Evolutionary conservation across 2,329 filamentous ascomycete genomes (phyloP).

Genomic region (Arthrobotrys sphaeroides): DNA sequence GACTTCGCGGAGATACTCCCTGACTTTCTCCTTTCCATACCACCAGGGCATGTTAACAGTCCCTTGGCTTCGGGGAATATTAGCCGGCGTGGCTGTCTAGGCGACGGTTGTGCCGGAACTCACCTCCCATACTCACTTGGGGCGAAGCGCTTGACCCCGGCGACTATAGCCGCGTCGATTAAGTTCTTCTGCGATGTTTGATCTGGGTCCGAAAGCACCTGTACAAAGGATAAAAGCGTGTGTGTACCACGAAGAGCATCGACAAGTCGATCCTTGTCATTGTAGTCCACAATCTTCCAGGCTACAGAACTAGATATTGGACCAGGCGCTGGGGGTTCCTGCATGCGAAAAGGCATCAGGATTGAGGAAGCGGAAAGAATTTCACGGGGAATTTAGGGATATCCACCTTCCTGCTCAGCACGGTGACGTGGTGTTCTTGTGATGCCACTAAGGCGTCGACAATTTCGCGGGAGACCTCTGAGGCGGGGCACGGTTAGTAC

Average conservation of each 20-base stretch:
- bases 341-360: too few species aligned
- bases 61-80: slow-evolving; percentile 37
- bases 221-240: slow-evolving; percentile 67
- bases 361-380: too few species aligned
- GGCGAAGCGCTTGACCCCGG: slow-evolving; percentile 62
- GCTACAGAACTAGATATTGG: too few species aligned
- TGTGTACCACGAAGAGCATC: slow-evolving; percentile 64
- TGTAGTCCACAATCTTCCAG: slow-evolving; percentile 65
- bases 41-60: slow-evolving; percentile 64
- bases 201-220: slow-evolving; percentile 59
- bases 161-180: slow-evolving; percentile 61
- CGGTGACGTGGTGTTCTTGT: slow-evolving; percentile 66
- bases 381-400: too few species aligned
- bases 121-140: slow-evolving; percentile 63
- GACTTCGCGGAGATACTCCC: slow-evolving; percentile 66
- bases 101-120: slow-evolving; percentile 17
- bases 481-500: not conserved
- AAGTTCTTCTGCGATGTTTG: slow-evolving; percentile 58
- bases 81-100: slow-evolving; percentile 53
- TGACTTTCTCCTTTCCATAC: slow-evolving; percentile 65
- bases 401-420: slow-evolving; percentile 65
- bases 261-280: slow-evolving; percentile 61
- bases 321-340: too few species aligned
- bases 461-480: slow-evolving; percentile 68
- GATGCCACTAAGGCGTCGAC: slow-evolving; percentile 65